Conservation (phyloP, 2,329 filamentous ascomycete genomes). For the Epichloe sibirici region DNA sequence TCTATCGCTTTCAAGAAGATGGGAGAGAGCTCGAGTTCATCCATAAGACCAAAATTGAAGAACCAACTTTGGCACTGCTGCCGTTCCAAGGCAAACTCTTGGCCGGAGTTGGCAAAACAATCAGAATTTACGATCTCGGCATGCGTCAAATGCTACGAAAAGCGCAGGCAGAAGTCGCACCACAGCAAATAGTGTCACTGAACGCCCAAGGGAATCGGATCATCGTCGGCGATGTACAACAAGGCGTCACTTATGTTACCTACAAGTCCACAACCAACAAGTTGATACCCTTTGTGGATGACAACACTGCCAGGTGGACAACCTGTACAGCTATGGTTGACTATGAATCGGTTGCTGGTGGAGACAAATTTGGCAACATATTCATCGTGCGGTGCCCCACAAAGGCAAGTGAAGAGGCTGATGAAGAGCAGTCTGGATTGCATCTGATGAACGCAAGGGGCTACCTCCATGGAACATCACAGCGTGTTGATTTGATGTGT, state of each 20-base stretch:
- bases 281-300: constrained; percentile 86
- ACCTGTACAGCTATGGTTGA: constrained; percentile 89
- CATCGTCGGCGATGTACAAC: constrained; percentile 81
- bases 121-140: constrained; percentile 86
- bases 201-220: constrained; percentile 87
- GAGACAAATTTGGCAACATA: constrained; percentile 95
- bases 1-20: constrained; percentile 79
- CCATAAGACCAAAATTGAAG: constrained; percentile 87
- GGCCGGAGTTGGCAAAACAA: constrained; percentile 69
- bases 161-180: constrained; percentile 65
- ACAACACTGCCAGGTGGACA: constrained; percentile 81
- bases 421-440: constrained; percentile 81
- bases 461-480: constrained; percentile 81
- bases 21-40: constrained; percentile 88
- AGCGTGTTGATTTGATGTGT: constrained; percentile 71
- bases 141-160: constrained; percentile 89
- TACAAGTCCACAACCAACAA: constrained; percentile 90
- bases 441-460: constrained; percentile 83
- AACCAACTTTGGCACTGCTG: constrained; percentile 81
- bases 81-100: constrained; percentile 83
- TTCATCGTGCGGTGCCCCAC: constrained; percentile 83
- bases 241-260: constrained; percentile 82
- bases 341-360: constrained; percentile 89
- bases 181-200: constrained; percentile 76
- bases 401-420: constrained; percentile 77